Evolutionary conservation across 1,139 yeast species (phyloP).

Genomic region (Hansenula anomala): DNA sequence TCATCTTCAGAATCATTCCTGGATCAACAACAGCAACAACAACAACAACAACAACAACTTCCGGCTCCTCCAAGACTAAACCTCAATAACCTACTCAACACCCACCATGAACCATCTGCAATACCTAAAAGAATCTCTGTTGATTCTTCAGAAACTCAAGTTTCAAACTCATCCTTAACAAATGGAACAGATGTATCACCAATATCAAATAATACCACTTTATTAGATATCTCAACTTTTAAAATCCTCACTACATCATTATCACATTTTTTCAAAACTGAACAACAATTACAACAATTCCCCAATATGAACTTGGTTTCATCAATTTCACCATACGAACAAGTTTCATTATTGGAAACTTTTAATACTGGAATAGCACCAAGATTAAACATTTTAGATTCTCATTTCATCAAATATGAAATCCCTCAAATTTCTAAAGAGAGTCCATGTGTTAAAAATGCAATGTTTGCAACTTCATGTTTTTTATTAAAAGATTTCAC

Average conservation of each 20-base stretch:
- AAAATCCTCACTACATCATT: neutral
- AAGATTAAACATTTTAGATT: conserved; percentile 9
- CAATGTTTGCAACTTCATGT: conserved; percentile 10
- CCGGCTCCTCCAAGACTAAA: neutral
- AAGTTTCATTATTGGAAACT: conserved; percentile 8
- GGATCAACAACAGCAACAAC: neutral
- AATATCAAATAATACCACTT: neutral
- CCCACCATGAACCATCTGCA: neutral
- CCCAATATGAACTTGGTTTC: too few species aligned
- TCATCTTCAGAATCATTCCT: neutral
- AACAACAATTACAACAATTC: neutral
- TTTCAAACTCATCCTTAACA: too few species aligned
- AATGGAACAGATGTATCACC: too few species aligned
- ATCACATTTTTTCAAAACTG: neutral
- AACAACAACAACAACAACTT: neutral
- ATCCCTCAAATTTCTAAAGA: neutral
- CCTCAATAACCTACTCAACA: conserved; percentile 1
- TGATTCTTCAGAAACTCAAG: too few species aligned
- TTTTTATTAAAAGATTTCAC: neutral
- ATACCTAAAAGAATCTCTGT: neutral
- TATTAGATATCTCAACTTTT: neutral
- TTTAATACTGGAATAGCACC: conserved; percentile 11
- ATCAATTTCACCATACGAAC: too few species aligned
- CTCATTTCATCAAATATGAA: neutral
- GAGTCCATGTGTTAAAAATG: conserved; percentile 4